Conservation (phyloP, 768 basidiomycete genomes). For the Royoungia palumana region DNA sequence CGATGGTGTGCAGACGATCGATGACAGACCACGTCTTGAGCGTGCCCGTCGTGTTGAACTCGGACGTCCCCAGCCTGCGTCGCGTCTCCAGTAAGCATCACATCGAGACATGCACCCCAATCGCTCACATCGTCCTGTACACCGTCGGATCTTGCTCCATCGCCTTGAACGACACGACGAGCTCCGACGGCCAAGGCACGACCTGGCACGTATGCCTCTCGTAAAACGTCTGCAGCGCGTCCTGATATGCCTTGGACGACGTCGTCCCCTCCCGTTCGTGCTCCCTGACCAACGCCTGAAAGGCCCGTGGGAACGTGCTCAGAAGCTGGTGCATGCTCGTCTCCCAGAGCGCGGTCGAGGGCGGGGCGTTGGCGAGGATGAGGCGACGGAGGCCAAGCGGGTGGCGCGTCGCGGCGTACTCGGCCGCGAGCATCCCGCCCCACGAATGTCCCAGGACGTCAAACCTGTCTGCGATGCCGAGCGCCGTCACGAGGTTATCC, state of each 20-base stretch:
- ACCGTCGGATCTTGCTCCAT: too few relatives aligned
- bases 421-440: slow-evolving; percentile 49
- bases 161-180: too few relatives aligned
- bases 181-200: too few relatives aligned
- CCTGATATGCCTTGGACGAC: slow-evolving; percentile 30
- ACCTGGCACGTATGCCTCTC: too few relatives aligned
- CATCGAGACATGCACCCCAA: too few relatives aligned
- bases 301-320: slow-evolving; percentile 26
- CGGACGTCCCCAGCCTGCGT: slow-evolving; percentile 18
- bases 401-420: slow-evolving; percentile 36
- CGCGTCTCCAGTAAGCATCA: too few relatives aligned
- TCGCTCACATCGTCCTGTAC: too few relatives aligned
- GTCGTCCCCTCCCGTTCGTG: slow-evolving; percentile 33
- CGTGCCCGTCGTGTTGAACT: slow-evolving; percentile 37
- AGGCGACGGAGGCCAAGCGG: too few relatives aligned
- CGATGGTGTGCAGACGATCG: too few relatives aligned
- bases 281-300: slow-evolving; percentile 22
- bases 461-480: slow-evolving; percentile 39
- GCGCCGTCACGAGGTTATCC: slow-evolving; percentile 41
- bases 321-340: slow-evolving; percentile 21
- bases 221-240: slow-evolving; percentile 26
- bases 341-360: slow-evolving; percentile 26
- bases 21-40: too few relatives aligned
- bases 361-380: slow-evolving; percentile 31
- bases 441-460: slow-evolving; percentile 53